Evolutionary conservation across 805 yeast genomes (phyloP).

Genomic region (Lipomyces spencermartinsiae): DNA sequence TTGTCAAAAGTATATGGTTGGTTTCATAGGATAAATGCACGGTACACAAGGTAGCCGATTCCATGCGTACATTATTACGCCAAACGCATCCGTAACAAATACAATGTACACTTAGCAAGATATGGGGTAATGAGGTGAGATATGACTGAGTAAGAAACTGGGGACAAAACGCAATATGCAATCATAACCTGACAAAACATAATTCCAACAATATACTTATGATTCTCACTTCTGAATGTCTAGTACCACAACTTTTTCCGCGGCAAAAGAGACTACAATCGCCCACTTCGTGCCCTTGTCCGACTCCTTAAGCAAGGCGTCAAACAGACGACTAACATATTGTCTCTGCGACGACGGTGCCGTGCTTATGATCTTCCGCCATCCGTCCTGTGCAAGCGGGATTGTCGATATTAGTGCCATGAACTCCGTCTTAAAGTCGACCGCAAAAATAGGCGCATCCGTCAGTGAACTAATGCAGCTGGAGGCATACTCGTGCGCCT

Average conservation of each 20-base stretch:
- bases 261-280: slow-evolving; percentile 76
- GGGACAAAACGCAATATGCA: not conserved
- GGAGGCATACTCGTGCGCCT: slow-evolving; percentile 66
- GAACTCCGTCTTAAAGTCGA: slow-evolving; percentile 83
- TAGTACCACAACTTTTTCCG: slow-evolving; percentile 70
- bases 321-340: slow-evolving; percentile 75
- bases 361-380: slow-evolving; percentile 73
- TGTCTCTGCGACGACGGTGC: slow-evolving; percentile 82
- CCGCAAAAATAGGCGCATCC: slow-evolving; percentile 72
- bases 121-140: not conserved
- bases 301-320: slow-evolving; percentile 55
- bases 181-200: not conserved
- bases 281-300: slow-evolving; percentile 80
- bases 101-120: not conserved
- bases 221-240: slow-evolving; percentile 55
- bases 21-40: not conserved
- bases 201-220: not conserved
- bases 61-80: not conserved
- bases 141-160: not conserved
- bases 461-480: slow-evolving; percentile 61
- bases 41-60: not conserved
- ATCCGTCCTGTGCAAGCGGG: slow-evolving; percentile 77
- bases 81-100: not conserved
- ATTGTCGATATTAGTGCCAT: slow-evolving; percentile 81
- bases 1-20: not conserved